Percentiles rank a stretch among this genome's conserved stretches.
phyloP scores from a whole-genome alignment of 1,284 basidiomycete species.

The Leccinum pachyderme region DNA sequence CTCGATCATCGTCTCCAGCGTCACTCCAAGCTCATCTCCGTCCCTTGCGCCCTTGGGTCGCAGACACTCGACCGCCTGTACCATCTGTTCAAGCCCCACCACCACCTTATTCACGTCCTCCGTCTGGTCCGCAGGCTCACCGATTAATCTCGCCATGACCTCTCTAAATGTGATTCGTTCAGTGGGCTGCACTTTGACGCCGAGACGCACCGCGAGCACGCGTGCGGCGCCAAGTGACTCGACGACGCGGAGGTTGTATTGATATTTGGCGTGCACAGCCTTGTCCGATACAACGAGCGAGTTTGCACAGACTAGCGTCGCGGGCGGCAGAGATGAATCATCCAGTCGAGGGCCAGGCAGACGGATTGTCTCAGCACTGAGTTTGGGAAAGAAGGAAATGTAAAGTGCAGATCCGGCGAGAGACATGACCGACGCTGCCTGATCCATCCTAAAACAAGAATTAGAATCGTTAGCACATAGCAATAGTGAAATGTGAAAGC shows the following conservation, averaged over 20 bases:
- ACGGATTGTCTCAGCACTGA: slow-evolving; percentile 62
- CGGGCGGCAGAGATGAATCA: slow-evolving; percentile 24
- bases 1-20: slow-evolving; percentile 69
- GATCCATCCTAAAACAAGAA: slow-evolving; percentile 63
- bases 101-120: slow-evolving; percentile 45
- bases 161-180: slow-evolving; percentile 54
- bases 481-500: background rate
- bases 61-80: slow-evolving; percentile 52
- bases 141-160: slow-evolving; percentile 48
- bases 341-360: slow-evolving; percentile 46
- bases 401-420: slow-evolving; percentile 70
- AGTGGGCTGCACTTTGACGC: slow-evolving; percentile 39
- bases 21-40: slow-evolving; percentile 53
- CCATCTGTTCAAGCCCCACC: slow-evolving; percentile 47
- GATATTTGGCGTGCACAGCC: slow-evolving; percentile 68
- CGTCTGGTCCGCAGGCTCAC: slow-evolving; percentile 42
- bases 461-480: background rate
- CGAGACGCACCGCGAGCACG: slow-evolving; percentile 61
- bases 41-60: slow-evolving; percentile 38
- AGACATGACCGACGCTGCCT: slow-evolving; percentile 79
- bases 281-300: slow-evolving; percentile 85
- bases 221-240: slow-evolving; percentile 81
- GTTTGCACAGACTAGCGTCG: slow-evolving; percentile 80
- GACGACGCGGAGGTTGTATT: slow-evolving; percentile 86
- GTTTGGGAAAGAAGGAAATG: slow-evolving; percentile 78